A percentile compares a stretch with the other conserved stretches of the same genome.
Evolutionary conservation across 2,329 filamentous ascomycete species (phyloP).

Genomic region (Cladosporium halotolerans): DNA sequence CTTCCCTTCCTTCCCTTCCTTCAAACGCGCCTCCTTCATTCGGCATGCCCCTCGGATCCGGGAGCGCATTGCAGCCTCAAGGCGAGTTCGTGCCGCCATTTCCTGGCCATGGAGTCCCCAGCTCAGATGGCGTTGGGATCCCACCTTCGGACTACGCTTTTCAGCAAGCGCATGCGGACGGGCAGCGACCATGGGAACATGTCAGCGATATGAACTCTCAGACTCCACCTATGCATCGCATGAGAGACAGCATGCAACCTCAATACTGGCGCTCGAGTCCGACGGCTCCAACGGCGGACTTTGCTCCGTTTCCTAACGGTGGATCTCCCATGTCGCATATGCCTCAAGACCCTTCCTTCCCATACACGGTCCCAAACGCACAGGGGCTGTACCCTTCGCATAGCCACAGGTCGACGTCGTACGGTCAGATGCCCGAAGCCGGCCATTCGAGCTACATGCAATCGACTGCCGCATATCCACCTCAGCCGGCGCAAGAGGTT

Average conservation of each 20-base stretch:
- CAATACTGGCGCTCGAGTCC: conserved; percentile 9
- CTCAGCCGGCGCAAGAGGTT: not conserved
- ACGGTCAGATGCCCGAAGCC: not conserved
- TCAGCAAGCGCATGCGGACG: not conserved
- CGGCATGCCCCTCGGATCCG: not conserved
- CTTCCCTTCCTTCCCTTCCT: conserved; percentile 12
- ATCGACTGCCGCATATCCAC: not conserved
- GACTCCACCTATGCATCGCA: not conserved
- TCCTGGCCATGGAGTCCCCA: not conserved
- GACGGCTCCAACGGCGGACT: conserved; percentile 2
- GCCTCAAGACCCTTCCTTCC: not conserved
- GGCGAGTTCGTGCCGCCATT: not conserved
- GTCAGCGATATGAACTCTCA: not conserved
- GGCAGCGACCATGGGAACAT: conserved; percentile 6
- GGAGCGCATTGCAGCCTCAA: not conserved
- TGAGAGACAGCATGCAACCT: conserved; percentile 9
- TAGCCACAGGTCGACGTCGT: not conserved
- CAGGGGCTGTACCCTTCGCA: conserved; percentile 1
- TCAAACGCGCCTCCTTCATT: conserved; percentile 6
- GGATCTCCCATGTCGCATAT: not conserved
- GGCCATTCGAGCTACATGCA: not conserved
- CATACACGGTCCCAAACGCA: not conserved
- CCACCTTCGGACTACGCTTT: not conserved
- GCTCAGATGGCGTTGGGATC: not conserved
- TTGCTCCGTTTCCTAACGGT: conserved; percentile 3